Percentiles rank a stretch among this genome's conserved stretches.
These are phyloP conservation scores for Tuber magnatum DNA, from an alignment of 495 filamentous ascomycete genomes.

Conservation along the genomic window DNA sequence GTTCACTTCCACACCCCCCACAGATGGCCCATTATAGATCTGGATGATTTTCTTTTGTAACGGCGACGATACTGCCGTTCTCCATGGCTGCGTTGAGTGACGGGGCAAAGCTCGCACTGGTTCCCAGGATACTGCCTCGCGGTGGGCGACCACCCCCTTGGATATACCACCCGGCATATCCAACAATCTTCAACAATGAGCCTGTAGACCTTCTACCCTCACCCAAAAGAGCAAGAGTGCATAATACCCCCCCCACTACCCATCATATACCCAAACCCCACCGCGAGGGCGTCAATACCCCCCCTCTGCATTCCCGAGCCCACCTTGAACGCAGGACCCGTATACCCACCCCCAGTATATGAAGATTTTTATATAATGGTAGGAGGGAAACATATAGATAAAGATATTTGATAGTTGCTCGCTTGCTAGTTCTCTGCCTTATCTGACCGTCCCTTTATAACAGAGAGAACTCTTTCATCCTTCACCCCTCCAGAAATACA, in stretches of 20 bases:
- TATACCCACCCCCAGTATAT: constrained; percentile 42
- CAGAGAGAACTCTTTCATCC: too few species aligned
- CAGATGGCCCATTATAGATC: constrained; percentile 54
- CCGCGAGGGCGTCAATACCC: constrained; percentile 48
- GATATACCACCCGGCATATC: constrained; percentile 47
- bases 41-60: constrained; percentile 47
- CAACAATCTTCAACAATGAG: constrained; percentile 43
- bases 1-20: constrained; percentile 47
- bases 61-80: constrained; percentile 49
- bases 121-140: constrained; percentile 49
- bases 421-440: too few species aligned
- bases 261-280: constrained; percentile 47
- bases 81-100: constrained; percentile 49
- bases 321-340: constrained; percentile 51
- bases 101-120: constrained; percentile 47
- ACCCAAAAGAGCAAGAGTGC: not conserved
- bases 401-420: too few species aligned
- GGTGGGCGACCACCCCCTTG: constrained; percentile 58
- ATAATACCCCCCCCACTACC: constrained; percentile 47
- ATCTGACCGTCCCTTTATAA: too few species aligned
- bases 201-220: not conserved
- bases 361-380: too few species aligned
- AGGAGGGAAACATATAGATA: too few species aligned
- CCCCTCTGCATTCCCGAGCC: constrained; percentile 52
- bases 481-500: too few species aligned